Evolutionary conservation across 345 rosid species (phyloP), one percentile per base, ranked within the genome.

Genomic region (Eucalyptus polybractea): DNA sequence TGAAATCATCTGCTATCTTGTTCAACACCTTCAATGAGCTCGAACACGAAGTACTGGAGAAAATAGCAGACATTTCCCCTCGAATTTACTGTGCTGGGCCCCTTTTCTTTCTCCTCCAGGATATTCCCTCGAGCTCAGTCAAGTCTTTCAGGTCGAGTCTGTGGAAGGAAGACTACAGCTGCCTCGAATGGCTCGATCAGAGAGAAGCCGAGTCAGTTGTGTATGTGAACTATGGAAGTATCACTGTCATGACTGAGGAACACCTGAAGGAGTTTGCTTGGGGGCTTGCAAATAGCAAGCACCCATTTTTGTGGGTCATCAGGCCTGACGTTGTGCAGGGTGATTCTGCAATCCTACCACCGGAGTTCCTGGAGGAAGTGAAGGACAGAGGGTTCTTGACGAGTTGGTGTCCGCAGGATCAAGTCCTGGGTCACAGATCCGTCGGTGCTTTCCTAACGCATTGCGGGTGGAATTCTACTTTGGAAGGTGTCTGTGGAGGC

Each of bases 11-110:
- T 10, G 87, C 93, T 47, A 88, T 93, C 62, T 69, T 94, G 53
- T 89, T 94, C 62, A 92, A 93, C 93, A 90, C 94, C 40, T 92
- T 93, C 44, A 90, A 93, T 29, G 94, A 91, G 76, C 62, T 90
- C 25, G 96, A 94, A 51, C 51, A 62, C 1, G 87, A 92, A 90
- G 91, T 88, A 8, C 49, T 94, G n/a, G 87, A 92, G 14, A 92
- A 86, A 6, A 47, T 94, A 21, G 86, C 91, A 3, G 40, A 88
- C 51, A 92, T 87, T 16, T 89, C 86, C 80, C 91, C 92, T n/a
- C 44, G 50, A 60, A 90, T 91, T 13, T 91, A 91, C 51, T 86
- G 93, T 3, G 67, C 89, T 2, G 94, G 95, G 10, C 96, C 94
- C 14, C 90, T 93, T 14, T 60, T 76, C 45, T 89, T 92, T 88